A percentile compares a stretch with the other conserved stretches of the same genome.
Conservation (phyloP, 306 rosid genomes). For the Mimosa pudica region DNA sequence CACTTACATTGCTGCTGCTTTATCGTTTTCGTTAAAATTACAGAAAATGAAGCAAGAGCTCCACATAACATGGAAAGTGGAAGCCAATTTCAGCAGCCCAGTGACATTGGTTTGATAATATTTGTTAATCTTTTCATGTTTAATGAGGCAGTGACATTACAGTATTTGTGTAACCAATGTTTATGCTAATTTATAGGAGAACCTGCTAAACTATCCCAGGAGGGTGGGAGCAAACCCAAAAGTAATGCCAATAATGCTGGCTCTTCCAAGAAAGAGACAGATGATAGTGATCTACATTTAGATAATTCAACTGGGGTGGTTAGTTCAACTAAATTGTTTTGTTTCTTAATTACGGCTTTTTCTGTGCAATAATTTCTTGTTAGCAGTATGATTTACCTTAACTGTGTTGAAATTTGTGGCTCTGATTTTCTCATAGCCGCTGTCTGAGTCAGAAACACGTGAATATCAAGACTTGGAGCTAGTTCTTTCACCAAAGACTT, state of each 20-base stretch:
- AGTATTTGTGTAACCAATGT: constrained; percentile 1
- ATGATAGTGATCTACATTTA: constrained; percentile 1
- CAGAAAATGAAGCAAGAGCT: constrained; percentile 37
- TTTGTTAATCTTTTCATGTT: not conserved
- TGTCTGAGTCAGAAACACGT: constrained; percentile 1
- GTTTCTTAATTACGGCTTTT: constrained; percentile 16
- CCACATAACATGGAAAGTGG: constrained; percentile 37
- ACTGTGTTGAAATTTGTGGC: not conserved
- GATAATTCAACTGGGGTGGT: constrained; percentile 19
- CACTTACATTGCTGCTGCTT: constrained; percentile 8
- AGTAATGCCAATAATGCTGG: constrained; percentile 43
- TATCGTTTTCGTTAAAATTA: constrained; percentile 22
- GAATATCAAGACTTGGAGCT: constrained; percentile 32
- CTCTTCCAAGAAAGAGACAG: constrained; percentile 32
- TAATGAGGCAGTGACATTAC: not conserved
- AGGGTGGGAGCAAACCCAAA: constrained; percentile 43
- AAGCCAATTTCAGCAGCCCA: constrained; percentile 22
- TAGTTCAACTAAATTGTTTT: constrained; percentile 26
- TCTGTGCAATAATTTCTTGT: constrained; percentile 4
- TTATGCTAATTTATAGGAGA: constrained; percentile 43
- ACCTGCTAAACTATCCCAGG: constrained; percentile 34
- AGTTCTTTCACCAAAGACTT: constrained; percentile 34
- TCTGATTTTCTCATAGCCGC: constrained; percentile 15
- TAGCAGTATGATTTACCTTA: constrained; percentile 1
- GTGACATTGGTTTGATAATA: constrained; percentile 35